Evolutionary conservation across 164 flowering plant genomes (phyloP).

Genomic region (Piper longum): DNA sequence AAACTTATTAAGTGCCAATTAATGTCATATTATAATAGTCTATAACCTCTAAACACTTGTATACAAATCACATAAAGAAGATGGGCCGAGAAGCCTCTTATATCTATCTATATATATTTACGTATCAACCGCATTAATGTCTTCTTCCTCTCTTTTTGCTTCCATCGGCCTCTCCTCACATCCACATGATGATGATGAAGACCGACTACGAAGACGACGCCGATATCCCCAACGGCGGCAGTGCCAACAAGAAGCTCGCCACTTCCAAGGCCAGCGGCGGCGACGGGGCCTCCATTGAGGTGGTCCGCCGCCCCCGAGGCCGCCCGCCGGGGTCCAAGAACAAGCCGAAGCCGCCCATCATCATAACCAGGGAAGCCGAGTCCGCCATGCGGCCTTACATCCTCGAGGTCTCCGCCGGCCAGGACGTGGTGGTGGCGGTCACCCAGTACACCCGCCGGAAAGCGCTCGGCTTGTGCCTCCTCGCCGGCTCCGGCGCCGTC

Average conservation of each 20-base stretch:
- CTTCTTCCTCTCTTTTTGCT: slow-evolving; percentile 33
- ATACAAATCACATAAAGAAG: no score
- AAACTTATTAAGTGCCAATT: no score
- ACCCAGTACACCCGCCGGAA: slow-evolving; percentile 34
- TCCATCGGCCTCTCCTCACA: slow-evolving; percentile 21
- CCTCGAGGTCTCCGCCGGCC: slow-evolving; percentile 43
- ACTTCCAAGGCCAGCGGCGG: slow-evolving; percentile 4
- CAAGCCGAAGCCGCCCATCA: slow-evolving; percentile 51
- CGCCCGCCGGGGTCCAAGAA: slow-evolving; percentile 77
- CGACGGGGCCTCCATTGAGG: slow-evolving; percentile 49
- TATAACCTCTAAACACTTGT: no score
- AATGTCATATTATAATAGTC: no score
- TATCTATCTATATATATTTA: neutral
- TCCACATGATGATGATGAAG: slow-evolving; percentile 26
- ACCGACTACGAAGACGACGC: slow-evolving; percentile 18
- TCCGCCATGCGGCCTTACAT: slow-evolving; percentile 53
- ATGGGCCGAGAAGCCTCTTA: no score
- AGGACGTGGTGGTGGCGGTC: slow-evolving; percentile 38
- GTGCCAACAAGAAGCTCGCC: slow-evolving; percentile 5
- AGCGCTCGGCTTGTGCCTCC: slow-evolving; percentile 39
- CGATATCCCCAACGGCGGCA: slow-evolving; percentile 20
- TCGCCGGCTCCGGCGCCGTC: slow-evolving; percentile 50
- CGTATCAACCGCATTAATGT: slow-evolving; percentile 20
- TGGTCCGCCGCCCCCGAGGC: slow-evolving; percentile 47
- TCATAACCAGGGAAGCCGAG: slow-evolving; percentile 43